Evolutionary conservation across 306 rosid genomes (phyloP).

Genomic region (Lablab purpureus): DNA sequence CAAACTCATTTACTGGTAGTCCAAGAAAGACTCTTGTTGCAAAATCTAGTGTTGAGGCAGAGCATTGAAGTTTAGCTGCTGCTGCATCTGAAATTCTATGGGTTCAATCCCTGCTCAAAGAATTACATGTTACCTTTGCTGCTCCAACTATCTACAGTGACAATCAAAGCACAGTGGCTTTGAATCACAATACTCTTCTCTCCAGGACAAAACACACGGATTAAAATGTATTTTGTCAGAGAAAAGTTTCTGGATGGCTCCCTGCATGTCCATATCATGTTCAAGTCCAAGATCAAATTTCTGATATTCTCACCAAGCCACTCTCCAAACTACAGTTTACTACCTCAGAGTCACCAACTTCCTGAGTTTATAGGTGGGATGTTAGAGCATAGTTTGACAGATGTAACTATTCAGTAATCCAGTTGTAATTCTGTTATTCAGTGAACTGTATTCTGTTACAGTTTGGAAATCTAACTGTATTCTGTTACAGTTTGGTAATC

Average conservation of each 20-base stretch:
- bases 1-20: not conserved
- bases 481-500: too few relatives aligned
- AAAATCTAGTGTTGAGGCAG: not conserved
- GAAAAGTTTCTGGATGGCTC: not conserved
- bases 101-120: not conserved
- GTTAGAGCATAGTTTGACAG: too few relatives aligned
- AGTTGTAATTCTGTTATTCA: too few relatives aligned
- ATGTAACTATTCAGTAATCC: too few relatives aligned
- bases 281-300: too few relatives aligned
- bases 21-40: not conserved
- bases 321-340: not conserved
- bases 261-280: too few relatives aligned
- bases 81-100: not conserved
- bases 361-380: too few relatives aligned
- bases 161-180: not conserved
- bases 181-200: not conserved
- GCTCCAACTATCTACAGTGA: not conserved
- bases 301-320: not conserved
- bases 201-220: not conserved
- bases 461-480: too few relatives aligned
- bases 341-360: too few relatives aligned
- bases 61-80: not conserved
- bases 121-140: not conserved
- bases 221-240: too few relatives aligned
- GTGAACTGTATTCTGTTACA: too few relatives aligned